A percentile compares a stretch with the other conserved stretches of the same genome.
These are phyloP conservation scores for Globisporangium polare DNA, from an alignment of 352 stramenopile species.

Conservation along the genomic window DNA sequence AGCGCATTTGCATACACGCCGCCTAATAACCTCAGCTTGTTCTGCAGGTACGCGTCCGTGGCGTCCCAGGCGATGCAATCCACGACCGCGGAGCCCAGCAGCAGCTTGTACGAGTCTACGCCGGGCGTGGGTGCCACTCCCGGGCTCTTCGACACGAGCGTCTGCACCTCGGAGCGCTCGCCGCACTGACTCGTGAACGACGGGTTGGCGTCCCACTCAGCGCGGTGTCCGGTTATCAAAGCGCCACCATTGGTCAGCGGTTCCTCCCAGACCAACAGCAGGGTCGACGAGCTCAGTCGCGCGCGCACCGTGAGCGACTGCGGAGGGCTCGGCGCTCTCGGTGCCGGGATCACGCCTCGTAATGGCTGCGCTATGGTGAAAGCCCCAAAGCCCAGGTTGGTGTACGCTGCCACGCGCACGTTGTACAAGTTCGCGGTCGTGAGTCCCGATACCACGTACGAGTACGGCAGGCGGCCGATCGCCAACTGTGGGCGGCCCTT, in stretches of 20 bases:
- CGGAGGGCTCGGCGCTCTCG: slow-evolving; percentile 55
- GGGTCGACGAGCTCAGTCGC: slow-evolving; percentile 50
- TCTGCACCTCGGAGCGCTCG: slow-evolving; percentile 68
- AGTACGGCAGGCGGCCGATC: slow-evolving; percentile 77
- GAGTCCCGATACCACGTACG: slow-evolving; percentile 81
- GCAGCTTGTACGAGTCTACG: slow-evolving; percentile 26
- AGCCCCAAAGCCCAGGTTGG: slow-evolving; percentile 88
- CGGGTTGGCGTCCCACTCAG: slow-evolving; percentile 94
- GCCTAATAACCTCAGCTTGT: slow-evolving; percentile 21
- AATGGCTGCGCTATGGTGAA: slow-evolving; percentile 46
- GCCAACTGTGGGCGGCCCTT: slow-evolving; percentile 56
- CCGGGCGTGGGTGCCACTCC: slow-evolving; percentile 5
- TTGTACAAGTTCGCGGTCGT: slow-evolving; percentile 76
- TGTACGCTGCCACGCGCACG: slow-evolving; percentile 92
- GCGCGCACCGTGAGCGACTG: slow-evolving; percentile 79
- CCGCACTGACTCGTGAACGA: slow-evolving; percentile 83
- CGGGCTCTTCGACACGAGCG: slow-evolving; percentile 29
- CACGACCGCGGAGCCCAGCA: slow-evolving; percentile 15
- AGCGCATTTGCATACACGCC: slow-evolving; percentile 24
- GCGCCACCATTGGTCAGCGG: slow-evolving; percentile 83
- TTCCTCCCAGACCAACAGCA: slow-evolving; percentile 70
- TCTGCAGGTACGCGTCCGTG: slow-evolving; percentile 17
- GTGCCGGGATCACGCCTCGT: slow-evolving; percentile 28
- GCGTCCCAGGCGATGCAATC: slow-evolving; percentile 41
- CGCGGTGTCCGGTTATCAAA: slow-evolving; percentile 76